These are phyloP conservation scores for Taphrina communis DNA, from an alignment of 1,139 yeast species.

Conservation along the genomic window DNA sequence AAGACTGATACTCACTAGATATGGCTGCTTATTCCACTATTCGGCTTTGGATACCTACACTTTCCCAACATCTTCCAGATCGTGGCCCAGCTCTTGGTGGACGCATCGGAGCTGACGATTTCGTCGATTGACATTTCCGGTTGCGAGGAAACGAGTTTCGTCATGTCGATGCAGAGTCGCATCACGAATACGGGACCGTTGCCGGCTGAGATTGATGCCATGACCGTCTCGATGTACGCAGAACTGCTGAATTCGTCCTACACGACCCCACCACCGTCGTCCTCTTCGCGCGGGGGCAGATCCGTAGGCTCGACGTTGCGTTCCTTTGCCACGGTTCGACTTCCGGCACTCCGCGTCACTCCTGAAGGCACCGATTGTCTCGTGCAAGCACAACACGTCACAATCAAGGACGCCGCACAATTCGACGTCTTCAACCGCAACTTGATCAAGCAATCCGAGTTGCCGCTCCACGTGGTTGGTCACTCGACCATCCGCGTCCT, in stretches of 20 bases:
- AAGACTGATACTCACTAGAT: neutral
- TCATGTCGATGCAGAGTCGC: neutral
- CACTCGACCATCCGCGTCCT: slow-evolving; percentile 3
- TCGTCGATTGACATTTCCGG: neutral
- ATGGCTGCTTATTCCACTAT: slow-evolving; percentile 13
- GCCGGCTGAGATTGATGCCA: slow-evolving; percentile 17
- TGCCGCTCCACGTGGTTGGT: slow-evolving; percentile 12
- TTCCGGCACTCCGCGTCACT: neutral
- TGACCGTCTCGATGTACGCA: slow-evolving; percentile 6
- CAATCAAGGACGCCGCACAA: neutral
- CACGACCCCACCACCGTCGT: neutral
- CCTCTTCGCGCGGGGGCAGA: no score
- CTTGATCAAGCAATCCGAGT: slow-evolving; percentile 22
- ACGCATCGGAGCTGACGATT: slow-evolving; percentile 16
- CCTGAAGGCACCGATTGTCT: neutral
- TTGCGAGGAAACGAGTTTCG: slow-evolving; percentile 3
- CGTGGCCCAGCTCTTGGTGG: slow-evolving; percentile 20
- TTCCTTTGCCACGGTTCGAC: slow-evolving; percentile 3
- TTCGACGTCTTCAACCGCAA: slow-evolving; percentile 16
- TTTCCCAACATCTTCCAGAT: slow-evolving; percentile 11
- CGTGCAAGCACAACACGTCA: neutral
- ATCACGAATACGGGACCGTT: slow-evolving; percentile 22
- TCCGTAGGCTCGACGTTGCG: neutral
- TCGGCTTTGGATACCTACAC: neutral
- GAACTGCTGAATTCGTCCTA: slow-evolving; percentile 6